Base-by-base conservation (phyloP, 1,284 basidiomycete species). In the Malassezia japonica region DNA sequence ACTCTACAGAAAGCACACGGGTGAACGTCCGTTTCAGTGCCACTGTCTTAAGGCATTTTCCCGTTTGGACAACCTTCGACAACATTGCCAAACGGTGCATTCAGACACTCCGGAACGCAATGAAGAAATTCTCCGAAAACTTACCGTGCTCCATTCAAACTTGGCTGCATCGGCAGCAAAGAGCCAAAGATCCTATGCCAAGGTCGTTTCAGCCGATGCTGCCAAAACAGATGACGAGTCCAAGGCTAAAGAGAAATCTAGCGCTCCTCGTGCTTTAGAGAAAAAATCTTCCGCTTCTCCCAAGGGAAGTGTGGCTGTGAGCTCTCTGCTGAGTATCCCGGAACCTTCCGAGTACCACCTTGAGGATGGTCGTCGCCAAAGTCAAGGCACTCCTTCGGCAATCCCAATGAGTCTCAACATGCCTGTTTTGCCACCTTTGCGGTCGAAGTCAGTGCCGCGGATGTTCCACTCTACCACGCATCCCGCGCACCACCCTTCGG, bases 11-110 rank as follows among this genome's bases (percentile, higher is more conserved):
- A 95, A 95, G 79, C 91, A 95, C 74, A 95, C 91, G 15, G 91
- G 91, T 55, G 91, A 95, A 73, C 81, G 89, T 6, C 91, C 91
- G 4, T 95, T 95, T 75, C 61, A 62, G 25, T 96, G 91, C 72
- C 90, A 95, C 70, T 96, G 91, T 76, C 82, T 83, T 24, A 92
- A 94, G 73, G 84, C 91, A 55, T 95, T 96, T 72, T 92, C 88
- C 15, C 83, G 91, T 21, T 83, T 95, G 67, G 91, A 96, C 77
- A 96, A 96, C 72, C 80, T 96, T 10, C 83, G 91, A 39, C 91
- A 95, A 70, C 91, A 96, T 74, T 87, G 90, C 0, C 86, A 91
- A 76, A 94, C 90, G 3, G 89, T 94, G 2, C 91, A 96, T 69
- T 83, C 88, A 23, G 88, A 94, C 70, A 86, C 85, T 75, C 63